A percentile compares a stretch with the other conserved stretches of the same genome.
These are phyloP conservation scores for Citrus trifoliata DNA, from an alignment of 345 rosid genomes.

Conservation along the genomic window DNA sequence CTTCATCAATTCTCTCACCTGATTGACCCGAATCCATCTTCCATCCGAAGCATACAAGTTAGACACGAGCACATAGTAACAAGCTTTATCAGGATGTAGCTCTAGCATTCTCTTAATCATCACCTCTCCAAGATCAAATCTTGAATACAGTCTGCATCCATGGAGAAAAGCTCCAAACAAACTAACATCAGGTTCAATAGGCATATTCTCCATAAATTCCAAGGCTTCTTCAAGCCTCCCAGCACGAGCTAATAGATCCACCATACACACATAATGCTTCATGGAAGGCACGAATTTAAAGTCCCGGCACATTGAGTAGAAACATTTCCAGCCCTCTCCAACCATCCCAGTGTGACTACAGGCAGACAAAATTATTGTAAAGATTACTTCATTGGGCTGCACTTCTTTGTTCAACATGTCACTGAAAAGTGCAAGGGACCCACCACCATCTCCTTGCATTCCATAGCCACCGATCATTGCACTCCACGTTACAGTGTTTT, in stretches of 20 bases:
- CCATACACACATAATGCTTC: slow-evolving; percentile 78
- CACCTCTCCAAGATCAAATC: slow-evolving; percentile 77
- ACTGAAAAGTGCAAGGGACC: slow-evolving; percentile 50
- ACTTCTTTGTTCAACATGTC: slow-evolving; percentile 58
- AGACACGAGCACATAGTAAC: slow-evolving; percentile 72
- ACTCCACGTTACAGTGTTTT: slow-evolving; percentile 74
- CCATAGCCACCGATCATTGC: slow-evolving; percentile 86
- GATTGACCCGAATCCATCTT: slow-evolving; percentile 68
- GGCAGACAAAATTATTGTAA: slow-evolving; percentile 69
- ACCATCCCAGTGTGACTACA: slow-evolving; percentile 80
- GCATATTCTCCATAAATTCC: slow-evolving; percentile 67
- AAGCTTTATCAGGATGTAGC: slow-evolving; percentile 62
- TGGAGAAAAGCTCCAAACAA: slow-evolving; percentile 81
- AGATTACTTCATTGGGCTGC: slow-evolving; percentile 62
- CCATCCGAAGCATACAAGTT: slow-evolving; percentile 86
- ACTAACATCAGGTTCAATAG: slow-evolving; percentile 53
- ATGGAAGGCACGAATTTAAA: slow-evolving; percentile 59
- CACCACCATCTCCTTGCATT: slow-evolving; percentile 50
- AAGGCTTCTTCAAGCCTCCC: slow-evolving; percentile 85
- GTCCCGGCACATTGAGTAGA: slow-evolving; percentile 57
- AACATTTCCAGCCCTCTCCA: slow-evolving; percentile 67
- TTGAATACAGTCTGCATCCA: slow-evolving; percentile 80
- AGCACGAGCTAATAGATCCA: slow-evolving; percentile 83
- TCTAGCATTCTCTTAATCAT: slow-evolving; percentile 64
- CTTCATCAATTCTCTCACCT: slow-evolving; percentile 70